phyloP scores from a whole-genome alignment of 345 rosid genomes.

The Eucalyptus erythrocorys region DNA sequence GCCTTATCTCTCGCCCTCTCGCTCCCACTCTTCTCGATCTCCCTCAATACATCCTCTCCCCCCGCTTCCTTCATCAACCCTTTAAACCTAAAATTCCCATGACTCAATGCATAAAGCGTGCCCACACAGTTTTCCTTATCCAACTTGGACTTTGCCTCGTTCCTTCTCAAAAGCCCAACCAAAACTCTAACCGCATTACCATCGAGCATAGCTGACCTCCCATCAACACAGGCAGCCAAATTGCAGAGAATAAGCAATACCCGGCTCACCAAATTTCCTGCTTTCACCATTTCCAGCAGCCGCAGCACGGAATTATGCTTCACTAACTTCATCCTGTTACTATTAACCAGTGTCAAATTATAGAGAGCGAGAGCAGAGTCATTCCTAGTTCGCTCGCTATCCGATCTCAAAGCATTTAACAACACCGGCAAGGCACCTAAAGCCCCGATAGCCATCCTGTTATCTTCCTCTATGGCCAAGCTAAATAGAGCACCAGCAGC shows the following conservation, averaged over 20 bases:
- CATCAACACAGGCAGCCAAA: slow-evolving; percentile 55
- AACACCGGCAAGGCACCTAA: slow-evolving; percentile 77
- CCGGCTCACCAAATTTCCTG: slow-evolving; percentile 34
- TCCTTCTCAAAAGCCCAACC: slow-evolving; percentile 39
- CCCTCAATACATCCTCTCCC: slow-evolving; percentile 34
- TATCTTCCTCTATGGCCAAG: slow-evolving; percentile 65
- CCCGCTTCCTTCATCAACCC: slow-evolving; percentile 59
- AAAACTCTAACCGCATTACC: slow-evolving; percentile 52
- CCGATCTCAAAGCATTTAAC: slow-evolving; percentile 49
- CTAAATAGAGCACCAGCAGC: slow-evolving; percentile 80
- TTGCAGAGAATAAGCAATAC: slow-evolving; percentile 49
- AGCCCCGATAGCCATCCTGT: slow-evolving; percentile 76
- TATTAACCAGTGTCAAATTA: slow-evolving; percentile 51
- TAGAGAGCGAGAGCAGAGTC: slow-evolving; percentile 79
- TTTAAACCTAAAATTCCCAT: slow-evolving; percentile 63
- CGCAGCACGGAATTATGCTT: slow-evolving; percentile 51
- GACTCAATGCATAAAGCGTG: slow-evolving; percentile 42
- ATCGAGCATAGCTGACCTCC: slow-evolving; percentile 62
- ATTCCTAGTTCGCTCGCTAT: slow-evolving; percentile 44
- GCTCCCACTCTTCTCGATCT: slow-evolving; percentile 37
- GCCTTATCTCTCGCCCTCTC: slow-evolving; percentile 51
- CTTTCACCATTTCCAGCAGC: slow-evolving; percentile 42
- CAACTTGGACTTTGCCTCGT: slow-evolving; percentile 29
- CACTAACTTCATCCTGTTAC: slow-evolving; percentile 50
- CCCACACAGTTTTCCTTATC: slow-evolving; percentile 56